phyloP scores from a whole-genome alignment of 2,329 filamentous ascomycete species.

The Penicillium brasilianum region DNA sequence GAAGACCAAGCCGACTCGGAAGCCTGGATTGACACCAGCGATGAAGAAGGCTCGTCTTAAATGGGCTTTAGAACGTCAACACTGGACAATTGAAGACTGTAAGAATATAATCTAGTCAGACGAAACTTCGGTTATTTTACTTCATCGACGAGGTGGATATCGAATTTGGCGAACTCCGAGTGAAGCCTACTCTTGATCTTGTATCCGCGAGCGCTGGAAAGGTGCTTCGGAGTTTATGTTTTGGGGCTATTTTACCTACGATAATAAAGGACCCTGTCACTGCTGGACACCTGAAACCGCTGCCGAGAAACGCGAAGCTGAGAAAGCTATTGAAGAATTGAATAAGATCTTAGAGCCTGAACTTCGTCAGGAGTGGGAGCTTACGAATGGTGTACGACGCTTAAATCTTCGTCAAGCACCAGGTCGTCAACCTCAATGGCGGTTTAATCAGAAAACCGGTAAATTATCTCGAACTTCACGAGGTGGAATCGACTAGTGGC shows the following conservation, averaged over 20 bases:
- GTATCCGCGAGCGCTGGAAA: not conserved
- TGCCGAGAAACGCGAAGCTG: not conserved
- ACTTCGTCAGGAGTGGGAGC: not conserved
- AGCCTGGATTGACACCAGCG: not conserved
- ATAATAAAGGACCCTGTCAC: not conserved
- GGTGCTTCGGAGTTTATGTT: not conserved
- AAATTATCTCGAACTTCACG: not conserved
- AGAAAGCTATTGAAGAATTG: not conserved
- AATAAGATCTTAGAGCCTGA: not conserved
- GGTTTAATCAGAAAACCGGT: not conserved
- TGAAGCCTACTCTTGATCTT: not conserved
- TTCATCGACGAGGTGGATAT: not conserved
- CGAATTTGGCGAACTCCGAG: not conserved
- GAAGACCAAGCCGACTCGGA: not conserved
- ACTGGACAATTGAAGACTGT: not conserved
- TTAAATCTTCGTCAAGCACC: not conserved
- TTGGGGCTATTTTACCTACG: not conserved
- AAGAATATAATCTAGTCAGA: not conserved
- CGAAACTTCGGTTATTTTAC: not conserved
- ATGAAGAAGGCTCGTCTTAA: not conserved
- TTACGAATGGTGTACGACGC: not conserved
- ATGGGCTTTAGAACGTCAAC: not conserved
- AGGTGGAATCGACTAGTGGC: not conserved
- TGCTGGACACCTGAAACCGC: not conserved
- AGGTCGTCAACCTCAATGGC: not conserved